These are phyloP conservation scores for Euphorbia lathyris DNA, from an alignment of 345 rosid species.

Conservation along the genomic window DNA sequence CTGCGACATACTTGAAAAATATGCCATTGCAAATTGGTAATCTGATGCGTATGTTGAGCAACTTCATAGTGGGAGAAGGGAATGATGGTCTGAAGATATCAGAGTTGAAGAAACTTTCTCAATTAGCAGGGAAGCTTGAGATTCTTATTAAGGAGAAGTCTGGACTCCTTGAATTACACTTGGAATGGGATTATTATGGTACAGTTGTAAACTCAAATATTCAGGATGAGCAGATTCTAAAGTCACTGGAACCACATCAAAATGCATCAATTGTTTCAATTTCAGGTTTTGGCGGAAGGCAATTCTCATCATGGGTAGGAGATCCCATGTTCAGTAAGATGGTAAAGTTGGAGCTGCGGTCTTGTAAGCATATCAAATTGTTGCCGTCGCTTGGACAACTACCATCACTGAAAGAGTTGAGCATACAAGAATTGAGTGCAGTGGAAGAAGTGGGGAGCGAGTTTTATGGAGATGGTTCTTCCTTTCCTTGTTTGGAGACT, in stretches of 20 bases:
- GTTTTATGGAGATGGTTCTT: conserved; percentile 9
- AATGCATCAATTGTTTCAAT: not conserved
- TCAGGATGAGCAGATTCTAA: not conserved
- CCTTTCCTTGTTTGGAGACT: conserved; percentile 4
- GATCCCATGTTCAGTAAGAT: not conserved
- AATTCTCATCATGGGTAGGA: not conserved
- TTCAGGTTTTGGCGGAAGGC: not conserved
- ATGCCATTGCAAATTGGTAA: not conserved
- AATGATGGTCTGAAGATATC: not conserved
- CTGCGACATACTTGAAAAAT: not conserved
- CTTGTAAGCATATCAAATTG: not conserved
- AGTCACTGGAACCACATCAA: not conserved
- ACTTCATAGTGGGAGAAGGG: not conserved
- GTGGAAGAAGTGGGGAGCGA: conserved; percentile 10
- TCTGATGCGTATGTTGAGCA: not conserved
- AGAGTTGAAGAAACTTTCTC: not conserved
- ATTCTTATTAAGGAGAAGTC: not conserved
- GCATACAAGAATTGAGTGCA: not conserved
- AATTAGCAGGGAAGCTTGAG: not conserved
- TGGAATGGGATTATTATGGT: not conserved
- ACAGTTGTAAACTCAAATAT: no score
- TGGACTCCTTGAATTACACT: not conserved
- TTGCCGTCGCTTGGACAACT: not conserved
- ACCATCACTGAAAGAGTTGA: not conserved
- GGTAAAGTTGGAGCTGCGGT: not conserved